These are phyloP conservation scores for Gossypium davidsonii DNA, from an alignment of 441 rosid species.

Conservation along the genomic window DNA sequence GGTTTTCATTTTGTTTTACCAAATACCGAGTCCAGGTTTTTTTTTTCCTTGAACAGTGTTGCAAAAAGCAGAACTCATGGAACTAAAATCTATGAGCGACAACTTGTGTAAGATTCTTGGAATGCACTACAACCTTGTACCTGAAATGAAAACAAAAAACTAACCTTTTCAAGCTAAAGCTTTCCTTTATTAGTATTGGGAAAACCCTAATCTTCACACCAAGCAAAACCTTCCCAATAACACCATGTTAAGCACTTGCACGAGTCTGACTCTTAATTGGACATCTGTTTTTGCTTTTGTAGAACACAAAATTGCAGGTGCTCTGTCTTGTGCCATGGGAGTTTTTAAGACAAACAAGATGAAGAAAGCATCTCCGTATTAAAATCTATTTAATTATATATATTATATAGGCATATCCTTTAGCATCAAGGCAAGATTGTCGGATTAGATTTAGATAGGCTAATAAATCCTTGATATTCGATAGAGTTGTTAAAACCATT, in stretches of 20 bases:
- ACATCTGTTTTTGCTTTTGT: slow-evolving; percentile 18
- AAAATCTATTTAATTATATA: neutral
- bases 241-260: neutral
- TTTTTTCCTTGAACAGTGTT: too few relatives aligned
- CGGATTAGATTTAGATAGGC: slow-evolving; percentile 10
- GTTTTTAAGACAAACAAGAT: neutral
- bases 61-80: neutral
- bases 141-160: slow-evolving; percentile 9
- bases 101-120: slow-evolving; percentile 22
- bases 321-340: neutral
- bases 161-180: slow-evolving; percentile 29
- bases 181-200: slow-evolving; percentile 10
- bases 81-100: neutral
- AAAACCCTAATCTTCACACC: slow-evolving; percentile 1
- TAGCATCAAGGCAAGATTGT: slow-evolving; percentile 25
- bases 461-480: neutral
- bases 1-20: neutral
- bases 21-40: too few relatives aligned
- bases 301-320: slow-evolving; percentile 1
- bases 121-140: slow-evolving; percentile 31
- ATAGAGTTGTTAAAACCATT: neutral
- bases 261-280: slow-evolving; percentile 1
- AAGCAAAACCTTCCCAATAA: neutral
- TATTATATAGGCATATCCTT: slow-evolving; percentile 1
- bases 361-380: neutral